These are phyloP conservation scores for Tylopilus felleus DNA, from an alignment of 768 basidiomycete species.

Conservation along the genomic window DNA sequence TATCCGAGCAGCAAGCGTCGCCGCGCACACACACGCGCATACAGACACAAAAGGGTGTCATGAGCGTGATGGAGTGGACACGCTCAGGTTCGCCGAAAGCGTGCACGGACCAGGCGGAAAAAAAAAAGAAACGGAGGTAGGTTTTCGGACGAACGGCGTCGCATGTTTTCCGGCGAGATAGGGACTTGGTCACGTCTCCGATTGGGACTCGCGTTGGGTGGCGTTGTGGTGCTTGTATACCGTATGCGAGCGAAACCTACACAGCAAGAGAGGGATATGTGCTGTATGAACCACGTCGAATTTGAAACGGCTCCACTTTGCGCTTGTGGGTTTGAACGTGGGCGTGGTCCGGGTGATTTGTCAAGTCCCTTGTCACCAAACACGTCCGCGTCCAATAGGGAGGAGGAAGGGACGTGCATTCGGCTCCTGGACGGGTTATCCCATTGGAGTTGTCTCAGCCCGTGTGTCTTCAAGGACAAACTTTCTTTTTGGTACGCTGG, in stretches of 20 bases:
- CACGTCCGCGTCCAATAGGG: background rate
- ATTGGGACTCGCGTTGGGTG: no score
- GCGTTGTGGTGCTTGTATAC: background rate
- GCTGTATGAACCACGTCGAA: conserved; percentile 1
- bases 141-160: background rate
- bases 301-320: conserved; percentile 28
- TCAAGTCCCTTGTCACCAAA: background rate
- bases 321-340: background rate
- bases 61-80: conserved; percentile 7
- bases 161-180: background rate
- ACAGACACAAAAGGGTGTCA: background rate
- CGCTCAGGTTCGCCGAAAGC: conserved; percentile 17
- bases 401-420: background rate
- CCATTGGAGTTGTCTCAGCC: conserved; percentile 5
- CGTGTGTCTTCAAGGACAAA: background rate
- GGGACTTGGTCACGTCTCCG: no score
- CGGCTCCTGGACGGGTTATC: conserved; percentile 11
- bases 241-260: background rate
- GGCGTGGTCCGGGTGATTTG: background rate
- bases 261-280: background rate
- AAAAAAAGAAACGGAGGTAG: background rate
- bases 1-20: conserved; percentile 1
- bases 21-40: background rate
- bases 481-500: background rate
- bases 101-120: background rate